A percentile compares a stretch with the other conserved stretches of the same genome.
Evolutionary conservation across 2,329 filamentous ascomycete species (phyloP).

Genomic region (Talaromyces sp.): DNA sequence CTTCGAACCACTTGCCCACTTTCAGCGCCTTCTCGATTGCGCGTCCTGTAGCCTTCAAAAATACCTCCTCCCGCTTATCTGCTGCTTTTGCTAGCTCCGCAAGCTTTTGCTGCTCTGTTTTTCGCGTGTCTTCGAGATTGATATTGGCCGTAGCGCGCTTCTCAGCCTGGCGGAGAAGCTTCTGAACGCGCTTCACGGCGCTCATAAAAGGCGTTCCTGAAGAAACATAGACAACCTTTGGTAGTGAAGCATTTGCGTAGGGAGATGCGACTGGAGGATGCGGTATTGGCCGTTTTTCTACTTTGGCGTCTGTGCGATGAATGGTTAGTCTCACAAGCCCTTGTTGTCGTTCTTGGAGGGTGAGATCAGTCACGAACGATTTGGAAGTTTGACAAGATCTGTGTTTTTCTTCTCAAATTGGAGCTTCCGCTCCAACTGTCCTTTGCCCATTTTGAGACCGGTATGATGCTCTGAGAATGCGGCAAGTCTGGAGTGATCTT

Average conservation of each 20-base stretch:
- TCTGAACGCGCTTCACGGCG: constrained; percentile 61
- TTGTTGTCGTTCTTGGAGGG: background rate
- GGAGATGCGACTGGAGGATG: constrained; percentile 58
- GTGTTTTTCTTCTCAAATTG: constrained; percentile 45
- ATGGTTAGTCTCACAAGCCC: constrained; percentile 5
- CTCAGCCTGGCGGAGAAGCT: constrained; percentile 56
- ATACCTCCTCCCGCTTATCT: constrained; percentile 53
- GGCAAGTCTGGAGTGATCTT: background rate
- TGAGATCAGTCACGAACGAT: constrained; percentile 28
- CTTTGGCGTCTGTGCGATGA: constrained; percentile 45
- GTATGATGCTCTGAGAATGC: background rate
- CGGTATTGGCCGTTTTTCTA: constrained; percentile 62
- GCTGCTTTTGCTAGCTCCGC: constrained; percentile 35
- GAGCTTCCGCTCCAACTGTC: constrained; percentile 29
- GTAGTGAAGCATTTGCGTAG: constrained; percentile 51
- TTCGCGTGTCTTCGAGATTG: constrained; percentile 35
- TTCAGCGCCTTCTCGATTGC: constrained; percentile 61
- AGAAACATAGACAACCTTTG: constrained; percentile 62
- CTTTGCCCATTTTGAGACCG: constrained; percentile 24
- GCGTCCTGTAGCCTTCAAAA: constrained; percentile 62
- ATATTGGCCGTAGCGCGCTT: constrained; percentile 54
- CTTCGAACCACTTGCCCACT: constrained; percentile 60
- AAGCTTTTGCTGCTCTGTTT: constrained; percentile 35
- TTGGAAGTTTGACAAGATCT: constrained; percentile 39
- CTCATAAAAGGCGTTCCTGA: constrained; percentile 60